Evolutionary conservation across 148 eudicot species (phyloP).

Genomic region (Rhododendron molle): DNA sequence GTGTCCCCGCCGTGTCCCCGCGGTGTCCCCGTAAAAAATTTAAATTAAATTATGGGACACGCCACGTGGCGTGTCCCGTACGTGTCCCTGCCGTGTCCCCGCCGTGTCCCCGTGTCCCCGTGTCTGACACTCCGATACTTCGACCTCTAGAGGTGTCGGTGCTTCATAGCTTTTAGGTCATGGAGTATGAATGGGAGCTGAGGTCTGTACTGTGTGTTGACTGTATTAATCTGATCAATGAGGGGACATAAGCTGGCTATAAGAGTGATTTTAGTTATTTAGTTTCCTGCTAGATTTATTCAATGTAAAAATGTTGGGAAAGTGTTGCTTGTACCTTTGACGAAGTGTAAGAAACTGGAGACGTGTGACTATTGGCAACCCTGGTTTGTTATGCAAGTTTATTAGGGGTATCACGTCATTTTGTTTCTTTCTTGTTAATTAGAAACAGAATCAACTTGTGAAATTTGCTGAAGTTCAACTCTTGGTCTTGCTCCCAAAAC

Average conservation of each 20-base stretch:
- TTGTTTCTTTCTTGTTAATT: background rate
- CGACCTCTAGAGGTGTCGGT: too few species aligned
- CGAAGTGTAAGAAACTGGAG: background rate
- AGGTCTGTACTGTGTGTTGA: background rate
- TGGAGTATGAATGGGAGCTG: too few species aligned
- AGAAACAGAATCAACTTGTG: background rate
- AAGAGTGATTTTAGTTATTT: background rate
- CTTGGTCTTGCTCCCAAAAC: background rate
- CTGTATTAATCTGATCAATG: background rate
- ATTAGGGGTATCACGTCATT: background rate
- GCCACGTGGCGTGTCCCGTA: too few species aligned
- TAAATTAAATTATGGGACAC: too few species aligned
- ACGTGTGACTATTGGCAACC: background rate
- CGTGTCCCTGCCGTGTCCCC: too few species aligned
- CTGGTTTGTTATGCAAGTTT: background rate
- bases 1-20: too few species aligned
- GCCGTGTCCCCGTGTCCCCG: too few species aligned
- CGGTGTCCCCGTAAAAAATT: too few species aligned
- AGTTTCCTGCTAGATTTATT: background rate
- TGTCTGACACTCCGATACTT: too few species aligned
- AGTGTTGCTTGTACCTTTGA: background rate
- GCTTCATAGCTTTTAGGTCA: too few species aligned
- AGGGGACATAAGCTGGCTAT: background rate
- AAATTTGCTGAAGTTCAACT: background rate
- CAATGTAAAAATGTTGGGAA: background rate